Conservation (phyloP, 2,329 filamentous ascomycete species). For the Trichoderma harzianum region DNA sequence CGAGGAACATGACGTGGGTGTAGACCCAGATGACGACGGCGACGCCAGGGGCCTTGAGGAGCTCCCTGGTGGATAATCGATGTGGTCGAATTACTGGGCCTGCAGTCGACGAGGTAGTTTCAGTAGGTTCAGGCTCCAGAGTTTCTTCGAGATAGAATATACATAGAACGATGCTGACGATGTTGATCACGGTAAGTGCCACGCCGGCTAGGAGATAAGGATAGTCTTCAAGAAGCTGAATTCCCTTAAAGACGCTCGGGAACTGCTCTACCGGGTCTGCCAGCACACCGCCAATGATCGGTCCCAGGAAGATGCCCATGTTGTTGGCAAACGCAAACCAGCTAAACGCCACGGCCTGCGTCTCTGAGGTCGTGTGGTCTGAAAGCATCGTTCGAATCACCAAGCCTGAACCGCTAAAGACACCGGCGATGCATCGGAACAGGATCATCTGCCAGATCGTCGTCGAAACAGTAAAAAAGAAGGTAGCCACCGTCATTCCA, state of each 20-base stretch:
- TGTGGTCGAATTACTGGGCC: background rate
- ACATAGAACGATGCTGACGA: conserved; percentile 38
- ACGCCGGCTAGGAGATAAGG: conserved; percentile 56
- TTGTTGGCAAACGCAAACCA: conserved; percentile 76
- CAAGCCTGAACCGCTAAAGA: conserved; percentile 71
- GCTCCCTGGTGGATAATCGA: conserved; percentile 28
- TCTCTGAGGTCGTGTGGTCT: conserved; percentile 66
- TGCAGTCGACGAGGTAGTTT: conserved; percentile 5
- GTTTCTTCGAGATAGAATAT: conserved; percentile 63
- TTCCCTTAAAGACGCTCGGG: conserved; percentile 47
- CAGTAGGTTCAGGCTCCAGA: conserved; percentile 28
- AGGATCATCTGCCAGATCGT: conserved; percentile 72
- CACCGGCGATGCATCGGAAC: conserved; percentile 66
- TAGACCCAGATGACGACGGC: conserved; percentile 63
- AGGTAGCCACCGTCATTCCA: conserved; percentile 59
- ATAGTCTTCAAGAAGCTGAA: conserved; percentile 45
- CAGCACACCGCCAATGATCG: conserved; percentile 65
- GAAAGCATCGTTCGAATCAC: conserved; percentile 74
- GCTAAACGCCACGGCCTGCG: conserved; percentile 70
- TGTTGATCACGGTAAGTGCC: conserved; percentile 50
- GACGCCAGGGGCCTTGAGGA: conserved; percentile 64
- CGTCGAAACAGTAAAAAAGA: conserved; percentile 65
- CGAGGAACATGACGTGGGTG: conserved; percentile 64
- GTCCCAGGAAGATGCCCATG: conserved; percentile 69
- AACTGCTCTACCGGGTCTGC: conserved; percentile 66